Percentiles rank a stretch among this genome's conserved stretches.
These are phyloP conservation scores for Globisporangium nagaii DNA, from an alignment of 352 stramenopile species.

Conservation along the genomic window DNA sequence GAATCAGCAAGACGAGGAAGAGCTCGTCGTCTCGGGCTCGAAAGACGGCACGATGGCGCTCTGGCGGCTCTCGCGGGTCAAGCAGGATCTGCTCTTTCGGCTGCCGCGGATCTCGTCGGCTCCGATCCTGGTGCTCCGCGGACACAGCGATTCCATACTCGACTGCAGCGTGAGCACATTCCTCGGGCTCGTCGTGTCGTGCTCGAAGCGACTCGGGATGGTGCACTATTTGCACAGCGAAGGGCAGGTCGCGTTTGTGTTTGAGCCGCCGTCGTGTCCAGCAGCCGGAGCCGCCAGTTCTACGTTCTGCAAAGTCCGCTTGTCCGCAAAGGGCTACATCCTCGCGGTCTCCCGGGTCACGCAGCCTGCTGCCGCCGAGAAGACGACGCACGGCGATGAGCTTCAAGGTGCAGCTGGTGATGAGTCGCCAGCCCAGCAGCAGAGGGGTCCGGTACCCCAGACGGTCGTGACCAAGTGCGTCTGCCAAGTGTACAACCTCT, in stretches of 20 bases:
- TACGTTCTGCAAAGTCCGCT: conserved; percentile 37
- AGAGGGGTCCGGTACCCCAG: not conserved
- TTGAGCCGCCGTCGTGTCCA: conserved; percentile 25
- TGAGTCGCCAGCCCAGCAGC: not conserved
- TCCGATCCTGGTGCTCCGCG: conserved; percentile 60
- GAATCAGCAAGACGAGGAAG: conserved; percentile 56
- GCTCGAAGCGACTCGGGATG: conserved; percentile 40
- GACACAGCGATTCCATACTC: conserved; percentile 38
- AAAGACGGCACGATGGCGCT: conserved; percentile 62
- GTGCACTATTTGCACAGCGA: conserved; percentile 73
- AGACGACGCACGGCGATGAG: no score
- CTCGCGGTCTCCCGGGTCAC: conserved; percentile 31
- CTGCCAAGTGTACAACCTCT: conserved; percentile 64
- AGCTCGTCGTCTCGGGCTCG: conserved; percentile 68
- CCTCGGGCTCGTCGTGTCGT: conserved; percentile 61
- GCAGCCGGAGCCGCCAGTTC: conserved; percentile 3
- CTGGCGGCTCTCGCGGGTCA: conserved; percentile 69
- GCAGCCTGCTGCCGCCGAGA: not conserved
- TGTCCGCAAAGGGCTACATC: conserved; percentile 61
- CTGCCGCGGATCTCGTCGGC: conserved; percentile 60
- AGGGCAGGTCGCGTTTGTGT: conserved; percentile 63
- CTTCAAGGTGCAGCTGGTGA: not conserved
- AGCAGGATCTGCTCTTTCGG: conserved; percentile 68
- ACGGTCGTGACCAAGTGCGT: conserved; percentile 20
- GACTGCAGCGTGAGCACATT: conserved; percentile 67